phyloP scores from a whole-genome alignment of 1,284 basidiomycete species.

The Phellinidium pouzarii region DNA sequence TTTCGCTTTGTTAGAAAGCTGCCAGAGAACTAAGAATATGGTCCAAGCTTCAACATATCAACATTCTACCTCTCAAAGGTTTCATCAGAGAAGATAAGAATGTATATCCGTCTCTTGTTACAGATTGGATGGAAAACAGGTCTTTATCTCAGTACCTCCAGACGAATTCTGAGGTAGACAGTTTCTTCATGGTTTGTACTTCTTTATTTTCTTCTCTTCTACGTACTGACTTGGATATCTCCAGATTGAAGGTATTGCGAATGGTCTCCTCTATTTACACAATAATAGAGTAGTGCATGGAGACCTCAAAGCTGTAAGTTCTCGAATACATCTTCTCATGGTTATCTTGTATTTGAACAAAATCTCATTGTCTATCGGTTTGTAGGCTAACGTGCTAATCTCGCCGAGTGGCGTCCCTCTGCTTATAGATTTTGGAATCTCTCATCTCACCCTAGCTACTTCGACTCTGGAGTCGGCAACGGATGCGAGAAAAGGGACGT shows the following conservation, averaged over 20 bases:
- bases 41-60: neutral
- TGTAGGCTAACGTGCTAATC: conserved; percentile 1
- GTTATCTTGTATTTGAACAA: no score
- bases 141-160: neutral
- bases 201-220: neutral
- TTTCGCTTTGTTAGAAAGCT: neutral
- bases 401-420: neutral
- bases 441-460: neutral
- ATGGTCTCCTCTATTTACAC: conserved; percentile 4
- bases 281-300: neutral
- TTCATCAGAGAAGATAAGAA: neutral
- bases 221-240: neutral
- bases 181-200: neutral
- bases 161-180: neutral
- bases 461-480: neutral
- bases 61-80: neutral
- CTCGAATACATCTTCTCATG: neutral
- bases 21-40: conserved; percentile 1
- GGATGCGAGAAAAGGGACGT: neutral
- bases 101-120: neutral
- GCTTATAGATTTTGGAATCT: conserved; percentile 1
- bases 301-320: neutral
- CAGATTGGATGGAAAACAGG: conserved; percentile 2
- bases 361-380: no score
- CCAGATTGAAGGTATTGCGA: neutral